Evolutionary conservation across 2,329 filamentous ascomycete species (phyloP), one percentile per base, ranked within the genome.

Genomic region (Microcyclosporella mali): DNA sequence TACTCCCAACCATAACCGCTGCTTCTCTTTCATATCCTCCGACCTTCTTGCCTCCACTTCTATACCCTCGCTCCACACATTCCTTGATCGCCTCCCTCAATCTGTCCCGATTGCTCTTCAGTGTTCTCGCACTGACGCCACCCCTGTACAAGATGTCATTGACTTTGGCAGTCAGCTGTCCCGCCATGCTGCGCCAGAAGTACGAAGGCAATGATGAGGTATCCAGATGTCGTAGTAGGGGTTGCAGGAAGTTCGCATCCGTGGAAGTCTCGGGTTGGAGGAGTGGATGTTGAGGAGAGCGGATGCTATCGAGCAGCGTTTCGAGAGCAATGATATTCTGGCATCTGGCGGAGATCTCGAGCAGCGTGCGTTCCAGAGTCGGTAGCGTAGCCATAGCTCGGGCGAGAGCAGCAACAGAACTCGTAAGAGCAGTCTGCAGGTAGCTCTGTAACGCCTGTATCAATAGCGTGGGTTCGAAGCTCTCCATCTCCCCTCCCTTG

Each of bases 291-390:
- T 63, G 33, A 0, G 88, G 85, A 1, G 82, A 72, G 52, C 80
- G 82, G 2, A 79, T 82, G 3, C 72, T 70, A 37, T 80, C 78
- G 6, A 97, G 78, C 2, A 95, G 76, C 1, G 81, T 71, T 67
- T 95, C 88, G 2, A 97, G 70, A 0, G 88, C 87, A n/a, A 94
- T 81, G 30, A 97, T 79, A 58, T 94, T 94, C 62, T 95, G 89
- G 60, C 90, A 95, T 34, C 86, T 77, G 4, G 82, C 80, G 6
- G 85, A 85, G 16, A 95, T 80, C 57, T 97, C 92, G 12, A 79
- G 72, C 1, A 97, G 73, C 0, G 88, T 84, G 39, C 87, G 78
- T 36, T 97, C 89, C 21, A 97, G 74, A 0, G 78, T 84, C 0
- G 90, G 86, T 2, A 97, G 73, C 45, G 87, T 85, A 3, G 83